Base-by-base conservation (phyloP, 441 rosid species). In the Melastoma candidum region DNA sequence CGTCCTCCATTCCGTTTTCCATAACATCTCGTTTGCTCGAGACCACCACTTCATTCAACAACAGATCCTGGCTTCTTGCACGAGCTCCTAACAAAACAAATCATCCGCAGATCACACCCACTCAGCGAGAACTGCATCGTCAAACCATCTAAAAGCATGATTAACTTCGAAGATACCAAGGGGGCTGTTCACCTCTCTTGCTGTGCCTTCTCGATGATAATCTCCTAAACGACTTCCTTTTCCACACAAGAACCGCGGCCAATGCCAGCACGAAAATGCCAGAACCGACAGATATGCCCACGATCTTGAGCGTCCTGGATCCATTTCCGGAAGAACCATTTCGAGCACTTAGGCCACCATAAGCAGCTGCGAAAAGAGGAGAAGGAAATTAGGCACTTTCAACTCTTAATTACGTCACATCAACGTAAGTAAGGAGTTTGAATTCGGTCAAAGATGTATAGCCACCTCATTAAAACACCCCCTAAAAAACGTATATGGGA, bases 11-110 rank as follows among this genome's bases (percentile, higher is more conserved):
- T 22, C 52, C 65, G 44, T 84, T 90, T 50, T 74, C 51, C 22
- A 80, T 66, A 47, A 57, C 43, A n/a, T 79, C 84, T 68, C 72
- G 80, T 72, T 74, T 82, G 17, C 74, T 79, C 22, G 93, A 68
- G 54, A 82, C 60, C 26, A 82, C 85, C 3, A 67, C 82, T 26
- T 77, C 84, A 48, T 77, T 79, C 49, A 80, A 47, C 54, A 82
- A 53, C 1, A 80, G 71, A 70, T 82, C 87, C 57, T 68, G 89
- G 71, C 89, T 87, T 65, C 84, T 84, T 44, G 74, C 78, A 25
- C 24, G 73, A 54, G 58, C 27, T 60, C 67, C 85, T 81, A 70
- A 11, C 60, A 55, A 49, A 44, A 26, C 45, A 1, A 52, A 32
- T 22, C 10, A 52, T 22, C 45, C 14, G 26, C 41, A 41, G 4